phyloP scores from a whole-genome alignment of 1,139 yeast species.

The Yamadazyma dushanensis region DNA sequence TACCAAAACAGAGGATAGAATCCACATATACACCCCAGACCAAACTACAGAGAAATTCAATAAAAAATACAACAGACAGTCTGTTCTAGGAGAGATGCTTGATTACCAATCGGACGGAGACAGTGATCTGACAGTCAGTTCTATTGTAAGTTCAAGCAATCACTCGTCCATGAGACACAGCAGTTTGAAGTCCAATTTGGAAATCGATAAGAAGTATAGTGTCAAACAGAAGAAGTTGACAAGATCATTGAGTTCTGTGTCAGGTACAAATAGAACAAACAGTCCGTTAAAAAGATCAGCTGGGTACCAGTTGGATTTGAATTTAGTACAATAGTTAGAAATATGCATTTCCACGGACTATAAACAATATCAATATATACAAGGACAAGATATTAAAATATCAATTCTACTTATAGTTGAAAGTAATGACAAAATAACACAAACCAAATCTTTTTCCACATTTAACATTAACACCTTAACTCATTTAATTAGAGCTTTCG shows the following conservation, averaged over 20 bases:
- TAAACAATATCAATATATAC: conserved; percentile 20
- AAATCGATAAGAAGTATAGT: conserved; percentile 23
- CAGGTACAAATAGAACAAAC: conserved; percentile 12
- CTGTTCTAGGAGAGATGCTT: conserved; percentile 48
- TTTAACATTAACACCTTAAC: conserved; percentile 4
- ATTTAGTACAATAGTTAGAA: conserved; percentile 11
- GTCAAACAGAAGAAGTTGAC: conserved; percentile 14
- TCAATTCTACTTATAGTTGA: conserved; percentile 4
- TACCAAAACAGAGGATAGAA: neutral
- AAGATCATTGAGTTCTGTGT: conserved; percentile 16
- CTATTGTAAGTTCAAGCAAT: neutral
- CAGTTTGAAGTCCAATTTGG: conserved; percentile 12
- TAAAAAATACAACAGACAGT: conserved; percentile 33
- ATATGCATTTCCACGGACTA: conserved; percentile 7
- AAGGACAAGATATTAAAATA: conserved; percentile 9
- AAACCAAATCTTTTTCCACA: no score
- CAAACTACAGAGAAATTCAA: conserved; percentile 25
- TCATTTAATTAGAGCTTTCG: conserved; percentile 14
- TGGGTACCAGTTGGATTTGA: conserved; percentile 17
- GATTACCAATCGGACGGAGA: conserved; percentile 36
- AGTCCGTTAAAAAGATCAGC: conserved; percentile 22
- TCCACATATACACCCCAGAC: conserved; percentile 13
- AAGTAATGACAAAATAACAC: neutral
- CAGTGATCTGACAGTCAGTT: neutral
- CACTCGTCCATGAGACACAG: conserved; percentile 1